Conservation (phyloP, 192 early-diverging fungal species). For the Haplosporangium gracile region DNA sequence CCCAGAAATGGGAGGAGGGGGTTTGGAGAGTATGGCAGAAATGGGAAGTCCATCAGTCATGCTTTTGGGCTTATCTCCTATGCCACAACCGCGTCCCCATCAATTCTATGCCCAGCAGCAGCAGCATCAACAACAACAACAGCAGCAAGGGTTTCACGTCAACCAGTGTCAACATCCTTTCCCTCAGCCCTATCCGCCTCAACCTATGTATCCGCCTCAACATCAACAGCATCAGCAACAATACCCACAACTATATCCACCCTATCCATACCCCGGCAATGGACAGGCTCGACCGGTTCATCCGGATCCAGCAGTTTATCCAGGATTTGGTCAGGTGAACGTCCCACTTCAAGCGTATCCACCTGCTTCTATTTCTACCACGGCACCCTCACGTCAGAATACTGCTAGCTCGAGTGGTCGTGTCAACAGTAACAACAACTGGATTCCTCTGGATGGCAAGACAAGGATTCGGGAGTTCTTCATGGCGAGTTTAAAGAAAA, state of each 20-base stretch:
- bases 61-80: neutral
- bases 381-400: neutral
- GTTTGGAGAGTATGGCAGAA: slow-evolving; percentile 13
- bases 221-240: slow-evolving; percentile 19
- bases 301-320: neutral
- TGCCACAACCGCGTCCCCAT: neutral
- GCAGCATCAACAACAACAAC: neutral
- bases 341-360: neutral
- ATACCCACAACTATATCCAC: slow-evolving; percentile 6
- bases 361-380: neutral
- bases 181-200: neutral
- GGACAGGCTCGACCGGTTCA: neutral
- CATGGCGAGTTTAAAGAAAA: slow-evolving; percentile 23
- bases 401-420: neutral
- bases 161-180: neutral
- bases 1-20: slow-evolving; percentile 1
- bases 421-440: slow-evolving; percentile 11
- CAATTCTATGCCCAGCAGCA: neutral
- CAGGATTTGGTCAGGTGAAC: neutral
- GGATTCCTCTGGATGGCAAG: slow-evolving; percentile 24
- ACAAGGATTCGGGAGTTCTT: slow-evolving; percentile 48
- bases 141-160: neutral
- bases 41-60: slow-evolving; percentile 7
- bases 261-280: neutral
- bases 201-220: neutral